phyloP scores from a whole-genome alignment of 495 filamentous ascomycete genomes.

The Thermothielavioides terrestris region DNA sequence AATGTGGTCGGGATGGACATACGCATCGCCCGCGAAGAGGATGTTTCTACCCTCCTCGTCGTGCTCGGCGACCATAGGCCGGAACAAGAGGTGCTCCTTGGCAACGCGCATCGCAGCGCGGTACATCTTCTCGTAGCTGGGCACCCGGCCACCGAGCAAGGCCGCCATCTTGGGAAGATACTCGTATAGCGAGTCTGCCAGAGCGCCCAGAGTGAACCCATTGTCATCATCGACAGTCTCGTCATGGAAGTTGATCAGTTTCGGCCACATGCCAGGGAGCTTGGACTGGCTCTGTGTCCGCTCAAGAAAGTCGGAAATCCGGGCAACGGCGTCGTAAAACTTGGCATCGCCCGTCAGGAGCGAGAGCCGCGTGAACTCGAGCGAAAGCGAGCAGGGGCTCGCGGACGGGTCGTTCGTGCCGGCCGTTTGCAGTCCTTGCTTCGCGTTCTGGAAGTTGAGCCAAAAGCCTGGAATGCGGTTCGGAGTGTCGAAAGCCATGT shows the following conservation, averaged over 20 bases:
- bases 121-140: slow-evolving; percentile 35
- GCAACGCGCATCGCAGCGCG: slow-evolving; percentile 53
- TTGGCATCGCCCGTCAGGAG: slow-evolving; percentile 73
- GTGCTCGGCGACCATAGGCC: slow-evolving; percentile 42
- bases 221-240: slow-evolving; percentile 16
- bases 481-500: slow-evolving; percentile 79
- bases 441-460: slow-evolving; percentile 51
- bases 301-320: slow-evolving; percentile 66
- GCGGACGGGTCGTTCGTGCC: slow-evolving; percentile 38
- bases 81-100: slow-evolving; percentile 60
- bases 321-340: slow-evolving; percentile 75
- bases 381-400: slow-evolving; percentile 67
- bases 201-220: slow-evolving; percentile 59
- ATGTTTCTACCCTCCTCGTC: slow-evolving; percentile 41
- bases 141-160: slow-evolving; percentile 30
- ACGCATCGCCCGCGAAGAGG: slow-evolving; percentile 48
- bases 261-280: slow-evolving; percentile 78
- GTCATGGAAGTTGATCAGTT: slow-evolving; percentile 47
- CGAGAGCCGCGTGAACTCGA: slow-evolving; percentile 80
- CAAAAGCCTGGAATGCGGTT: slow-evolving; percentile 75
- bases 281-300: slow-evolving; percentile 55
- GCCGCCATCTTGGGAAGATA: slow-evolving; percentile 69
- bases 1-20: slow-evolving; percentile 6
- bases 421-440: slow-evolving; percentile 47
- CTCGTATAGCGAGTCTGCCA: slow-evolving; percentile 79